Conservation (phyloP, 108 stramenopile species). For the Pinguiococcus pyrenoidosus region DNA sequence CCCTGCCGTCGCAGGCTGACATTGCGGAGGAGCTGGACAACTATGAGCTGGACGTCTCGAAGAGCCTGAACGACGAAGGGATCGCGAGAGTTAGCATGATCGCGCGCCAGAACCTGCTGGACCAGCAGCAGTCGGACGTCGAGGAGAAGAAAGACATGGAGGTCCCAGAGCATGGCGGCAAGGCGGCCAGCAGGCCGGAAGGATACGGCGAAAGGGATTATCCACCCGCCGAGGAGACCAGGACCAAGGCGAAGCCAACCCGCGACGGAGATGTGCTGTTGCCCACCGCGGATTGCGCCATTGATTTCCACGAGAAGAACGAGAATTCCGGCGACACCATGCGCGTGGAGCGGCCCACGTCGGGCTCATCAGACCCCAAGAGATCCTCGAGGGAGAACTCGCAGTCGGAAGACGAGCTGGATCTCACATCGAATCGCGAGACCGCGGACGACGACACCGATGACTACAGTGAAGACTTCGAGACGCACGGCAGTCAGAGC, state of each 20-base stretch:
- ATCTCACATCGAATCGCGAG: not conserved
- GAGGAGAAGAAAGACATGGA: not conserved
- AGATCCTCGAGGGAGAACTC: no score
- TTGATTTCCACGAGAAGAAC: not conserved
- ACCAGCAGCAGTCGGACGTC: not conserved
- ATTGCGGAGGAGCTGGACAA: not conserved
- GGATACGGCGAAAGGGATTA: no score
- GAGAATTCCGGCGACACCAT: conserved; percentile 1
- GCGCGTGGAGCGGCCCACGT: no score
- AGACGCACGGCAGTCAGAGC: not conserved
- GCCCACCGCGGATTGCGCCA: not conserved
- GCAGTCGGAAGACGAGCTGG: not conserved
- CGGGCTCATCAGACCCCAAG: no score
- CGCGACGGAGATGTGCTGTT: not conserved
- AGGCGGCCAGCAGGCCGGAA: no score
- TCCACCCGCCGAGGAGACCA: no score
- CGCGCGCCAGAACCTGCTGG: not conserved
- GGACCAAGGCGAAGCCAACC: no score
- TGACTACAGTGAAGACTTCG: not conserved
- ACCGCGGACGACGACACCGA: not conserved
- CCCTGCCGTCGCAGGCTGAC: not conserved
- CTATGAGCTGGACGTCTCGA: not conserved
- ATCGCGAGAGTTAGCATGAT: not conserved
- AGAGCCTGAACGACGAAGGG: not conserved
- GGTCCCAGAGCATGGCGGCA: not conserved